Base-by-base conservation (phyloP, 352 stramenopile genomes). In the Phytophthora colocasiae region DNA sequence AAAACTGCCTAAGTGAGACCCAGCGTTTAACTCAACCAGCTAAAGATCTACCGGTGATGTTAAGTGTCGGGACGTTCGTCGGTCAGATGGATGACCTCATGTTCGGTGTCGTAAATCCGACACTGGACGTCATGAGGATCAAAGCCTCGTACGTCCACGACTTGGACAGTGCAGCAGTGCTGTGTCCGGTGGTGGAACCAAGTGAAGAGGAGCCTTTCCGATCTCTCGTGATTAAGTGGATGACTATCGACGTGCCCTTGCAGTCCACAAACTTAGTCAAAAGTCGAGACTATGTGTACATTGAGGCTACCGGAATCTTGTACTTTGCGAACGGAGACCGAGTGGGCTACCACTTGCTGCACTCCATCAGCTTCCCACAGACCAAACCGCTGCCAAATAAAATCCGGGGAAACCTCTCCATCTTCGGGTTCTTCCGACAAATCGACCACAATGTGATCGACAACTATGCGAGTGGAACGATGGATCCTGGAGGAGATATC, bases 351-450 rank as follows among this genome's bases (percentile, higher is more conserved):
- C 36, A 43, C 11, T 43, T 43, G 36, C 36, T 43, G 15, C 36
- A 43, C 36, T 43, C 11, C 36, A 43, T 43, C 36, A 43, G 19
- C 36, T 43, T 43, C 36, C 36, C 36, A 17, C 36, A 43, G 11
- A 43, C 36, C 15, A n/a, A 43, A 7, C 36, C 36, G 3, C 12
- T 43, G 36, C 36, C 36, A 6, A 43, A 43, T 8, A 43, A 43
- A 43, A 43, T 43, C 41, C 36, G 36, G 12, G 15, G 36, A 43
- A 14, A 11, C 19, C 36, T 43, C 36, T 43, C 75, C 12, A 78
- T 75, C 9, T 19, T 78, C 2, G 66, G 52, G 2, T 53, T 86
- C 50, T 82, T 70, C 51, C 71, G 73, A 2, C 78, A 84, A 58
- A 56, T 63, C 26, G 56, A 15, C 1, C 52, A 67, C 19, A 64